Evolutionary conservation across 2,329 filamentous ascomycete genomes (phyloP), one percentile per base, ranked within the genome.

Genomic region (Cercospora nicotianae): DNA sequence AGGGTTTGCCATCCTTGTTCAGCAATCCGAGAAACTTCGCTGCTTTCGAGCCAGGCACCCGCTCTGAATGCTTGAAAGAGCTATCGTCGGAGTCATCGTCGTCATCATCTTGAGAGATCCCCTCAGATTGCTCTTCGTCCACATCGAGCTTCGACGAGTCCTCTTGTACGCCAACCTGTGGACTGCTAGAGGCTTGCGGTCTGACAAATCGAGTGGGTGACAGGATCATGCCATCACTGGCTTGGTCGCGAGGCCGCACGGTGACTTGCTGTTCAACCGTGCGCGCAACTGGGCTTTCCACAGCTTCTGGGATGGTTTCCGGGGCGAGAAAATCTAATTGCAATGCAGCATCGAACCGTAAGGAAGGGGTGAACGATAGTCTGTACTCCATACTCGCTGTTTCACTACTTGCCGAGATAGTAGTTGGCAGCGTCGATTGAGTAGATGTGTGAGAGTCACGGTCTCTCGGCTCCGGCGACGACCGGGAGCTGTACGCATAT

Each of bases 21-120:
- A 73, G 39, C 7, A 75, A 64, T 8, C 73, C 74, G 36, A 77
- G 73, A 33, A 76, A 65, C 55, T 73, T 72, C 4, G 74, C 75
- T 12, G 74, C 73, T 62, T 75, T 76, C 20, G 69, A 69, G 33
- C 73, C 73, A 30, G 74, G 73, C 33, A 73, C 28, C 20, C 28
- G 36, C 63, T 36, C 13, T 48, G 61, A 30, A 36, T 63, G 60
- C 33, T 31, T 26, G 61, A 53, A n/a, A 36, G n/a, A 18, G 53
- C 42, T 18, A 31, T 62, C 51, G 62, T 36, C 30, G 26, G 23
- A 23, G 13, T 58, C 26, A 16, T 28, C 26, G 9, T 53, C 48
- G 48, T 33, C 53, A 6, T 58, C 53, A n/a, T 33, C 30, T 58
- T 58, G 45, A 13, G 18, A 51, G 20, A 23, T 58, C 26, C 26